Conservation (phyloP, 106 monocot genomes). For the Platanthera zijinensis region DNA sequence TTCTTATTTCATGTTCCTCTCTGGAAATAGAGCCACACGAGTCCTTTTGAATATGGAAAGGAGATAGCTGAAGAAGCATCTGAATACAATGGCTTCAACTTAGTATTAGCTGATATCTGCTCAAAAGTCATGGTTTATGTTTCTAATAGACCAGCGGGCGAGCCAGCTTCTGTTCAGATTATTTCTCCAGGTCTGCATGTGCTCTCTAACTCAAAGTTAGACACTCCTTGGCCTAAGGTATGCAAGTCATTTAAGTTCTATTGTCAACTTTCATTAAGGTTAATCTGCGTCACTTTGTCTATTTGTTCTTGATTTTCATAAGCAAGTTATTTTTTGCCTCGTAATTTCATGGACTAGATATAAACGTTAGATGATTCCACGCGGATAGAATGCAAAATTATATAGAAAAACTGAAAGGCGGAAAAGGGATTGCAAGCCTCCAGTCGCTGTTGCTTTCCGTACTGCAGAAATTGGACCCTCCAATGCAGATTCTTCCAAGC, state of each 20-base stretch:
- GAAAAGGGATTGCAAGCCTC: too few relatives aligned
- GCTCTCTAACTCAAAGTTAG: conserved; percentile 74
- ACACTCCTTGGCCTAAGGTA: conserved; percentile 90
- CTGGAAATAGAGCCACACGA: conserved; percentile 38
- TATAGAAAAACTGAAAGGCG: too few relatives aligned
- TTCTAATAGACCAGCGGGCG: conserved; percentile 62
- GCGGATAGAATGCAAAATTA: too few relatives aligned
- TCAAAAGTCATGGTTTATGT: conserved; percentile 71
- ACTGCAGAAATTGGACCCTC: too few relatives aligned
- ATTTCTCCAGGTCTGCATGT: conserved; percentile 84
- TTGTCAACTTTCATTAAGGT: not conserved
- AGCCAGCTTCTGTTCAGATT: conserved; percentile 27
- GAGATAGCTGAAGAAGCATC: conserved; percentile 63
- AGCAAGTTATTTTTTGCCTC: not conserved
- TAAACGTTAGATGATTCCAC: too few relatives aligned
- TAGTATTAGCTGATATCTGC: conserved; percentile 60
- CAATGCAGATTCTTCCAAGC: too few relatives aligned
- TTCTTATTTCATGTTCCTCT: not conserved
- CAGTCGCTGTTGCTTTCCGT: too few relatives aligned
- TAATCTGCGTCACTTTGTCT: not conserved
- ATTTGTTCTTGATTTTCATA: not conserved
- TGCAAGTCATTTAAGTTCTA: not conserved
- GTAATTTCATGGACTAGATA: not conserved
- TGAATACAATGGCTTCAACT: conserved; percentile 74
- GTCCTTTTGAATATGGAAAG: conserved; percentile 62